Conservation (phyloP, 2,329 filamentous ascomycete genomes). For the Neofusicoccum sp. region DNA sequence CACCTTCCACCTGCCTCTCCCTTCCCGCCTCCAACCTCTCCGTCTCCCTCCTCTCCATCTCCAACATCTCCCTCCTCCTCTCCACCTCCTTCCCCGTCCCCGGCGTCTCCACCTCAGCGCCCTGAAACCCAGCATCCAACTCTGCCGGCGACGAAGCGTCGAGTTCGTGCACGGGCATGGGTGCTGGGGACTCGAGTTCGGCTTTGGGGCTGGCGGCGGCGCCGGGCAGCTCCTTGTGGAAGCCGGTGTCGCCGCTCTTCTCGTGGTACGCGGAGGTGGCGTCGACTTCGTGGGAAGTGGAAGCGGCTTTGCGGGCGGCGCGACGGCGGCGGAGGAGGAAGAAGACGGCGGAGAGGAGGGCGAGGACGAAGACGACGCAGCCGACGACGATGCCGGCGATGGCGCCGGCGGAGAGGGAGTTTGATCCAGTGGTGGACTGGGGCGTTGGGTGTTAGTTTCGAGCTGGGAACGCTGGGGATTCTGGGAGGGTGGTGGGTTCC, state of each 20-base stretch:
- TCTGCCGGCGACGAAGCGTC: neutral
- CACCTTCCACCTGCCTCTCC: neutral
- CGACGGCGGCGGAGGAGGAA: conserved; percentile 21
- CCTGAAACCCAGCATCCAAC: neutral
- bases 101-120: neutral
- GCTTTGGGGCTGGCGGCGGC: neutral
- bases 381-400: conserved; percentile 28
- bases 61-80: neutral
- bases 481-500: neutral
- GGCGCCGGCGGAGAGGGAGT: conserved; percentile 19
- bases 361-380: conserved; percentile 22
- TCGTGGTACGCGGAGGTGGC: neutral
- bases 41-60: neutral
- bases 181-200: neutral
- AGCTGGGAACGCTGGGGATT: neutral
- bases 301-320: neutral
- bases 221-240: neutral
- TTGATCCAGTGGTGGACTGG: neutral
- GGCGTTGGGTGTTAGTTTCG: neutral
- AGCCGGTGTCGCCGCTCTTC: neutral
- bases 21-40: neutral
- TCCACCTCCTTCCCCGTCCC: neutral
- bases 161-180: neutral
- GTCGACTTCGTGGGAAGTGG: conserved; percentile 3
- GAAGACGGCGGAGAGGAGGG: conserved; percentile 18